Evolutionary conservation across 169 alveolate species (phyloP).

Genomic region (Plasmodium gallinaceum): DNA sequence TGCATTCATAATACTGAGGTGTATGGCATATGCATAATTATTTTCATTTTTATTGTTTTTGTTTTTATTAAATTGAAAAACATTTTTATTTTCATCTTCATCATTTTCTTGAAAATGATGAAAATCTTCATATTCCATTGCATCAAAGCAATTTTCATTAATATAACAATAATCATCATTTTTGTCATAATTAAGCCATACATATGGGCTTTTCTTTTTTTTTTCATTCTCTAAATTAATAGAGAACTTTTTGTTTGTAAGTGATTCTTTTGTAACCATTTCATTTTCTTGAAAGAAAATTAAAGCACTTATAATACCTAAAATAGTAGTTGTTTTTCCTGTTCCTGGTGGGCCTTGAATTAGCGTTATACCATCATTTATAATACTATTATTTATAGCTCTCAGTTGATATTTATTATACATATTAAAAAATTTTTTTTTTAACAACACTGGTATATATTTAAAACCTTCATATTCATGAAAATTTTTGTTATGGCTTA

Average conservation of each 20-base stretch:
- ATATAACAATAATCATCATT: conserved; percentile 34
- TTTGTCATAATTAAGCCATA: conserved; percentile 40
- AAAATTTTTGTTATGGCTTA: not conserved
- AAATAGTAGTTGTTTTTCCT: conserved; percentile 97
- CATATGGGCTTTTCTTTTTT: conserved; percentile 44
- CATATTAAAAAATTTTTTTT: conserved; percentile 70
- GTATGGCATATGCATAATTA: conserved; percentile 47
- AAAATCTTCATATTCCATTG: conserved; percentile 72
- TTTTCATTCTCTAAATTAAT: not conserved
- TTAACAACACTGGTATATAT: conserved; percentile 79
- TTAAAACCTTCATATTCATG: conserved; percentile 28
- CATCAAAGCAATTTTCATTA: conserved; percentile 70
- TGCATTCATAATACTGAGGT: conserved; percentile 74
- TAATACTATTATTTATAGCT: conserved; percentile 83
- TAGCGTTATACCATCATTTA: conserved; percentile 91
- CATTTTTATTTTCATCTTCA: conserved; percentile 10
- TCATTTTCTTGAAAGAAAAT: conserved; percentile 63
- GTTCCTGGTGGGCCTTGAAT: conserved; percentile 99
- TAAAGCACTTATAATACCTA: conserved; percentile 93
- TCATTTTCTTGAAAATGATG: conserved; percentile 16
- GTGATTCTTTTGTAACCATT: not conserved
- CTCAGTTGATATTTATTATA: conserved; percentile 83
- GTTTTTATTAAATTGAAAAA: conserved; percentile 18
- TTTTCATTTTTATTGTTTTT: conserved; percentile 34
- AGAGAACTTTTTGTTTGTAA: not conserved